phyloP scores from a whole-genome alignment of 768 basidiomycete species.

The Mrakia hoshinonis region DNA sequence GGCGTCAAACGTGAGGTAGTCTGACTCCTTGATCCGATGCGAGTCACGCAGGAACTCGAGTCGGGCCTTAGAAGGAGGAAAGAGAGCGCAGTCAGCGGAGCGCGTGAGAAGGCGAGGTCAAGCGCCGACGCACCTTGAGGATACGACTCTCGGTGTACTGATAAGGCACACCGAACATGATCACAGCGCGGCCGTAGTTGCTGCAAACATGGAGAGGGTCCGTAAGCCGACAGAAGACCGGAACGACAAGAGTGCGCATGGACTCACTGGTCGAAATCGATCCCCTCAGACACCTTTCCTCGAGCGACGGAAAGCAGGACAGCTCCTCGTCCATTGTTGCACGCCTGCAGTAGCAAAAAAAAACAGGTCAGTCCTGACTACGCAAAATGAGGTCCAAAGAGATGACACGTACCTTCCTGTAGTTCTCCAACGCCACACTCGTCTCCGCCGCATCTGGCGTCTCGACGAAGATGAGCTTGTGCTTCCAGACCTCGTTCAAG shows the following conservation, averaged over 20 bases:
- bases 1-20: slow-evolving; percentile 97
- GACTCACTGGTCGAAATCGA: slow-evolving; percentile 85
- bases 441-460: slow-evolving; percentile 99
- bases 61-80: slow-evolving; percentile 50
- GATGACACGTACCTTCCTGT: slow-evolving; percentile 61
- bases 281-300: slow-evolving; percentile 99
- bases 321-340: slow-evolving; percentile 95
- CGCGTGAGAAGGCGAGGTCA: background rate
- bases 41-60: slow-evolving; percentile 96
- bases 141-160: slow-evolving; percentile 98
- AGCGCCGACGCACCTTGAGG: slow-evolving; percentile 51
- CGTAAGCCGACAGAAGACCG: background rate
- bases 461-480: slow-evolving; percentile 98
- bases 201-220: background rate
- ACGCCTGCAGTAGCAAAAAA: slow-evolving; percentile 54
- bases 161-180: slow-evolving; percentile 98
- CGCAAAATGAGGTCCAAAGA: background rate
- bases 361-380: background rate
- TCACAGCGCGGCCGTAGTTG: slow-evolving; percentile 96
- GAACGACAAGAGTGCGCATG: background rate
- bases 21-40: slow-evolving; percentile 94
- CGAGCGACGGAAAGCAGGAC: slow-evolving; percentile 93
- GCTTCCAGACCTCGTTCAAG: slow-evolving; percentile 97
- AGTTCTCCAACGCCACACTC: slow-evolving; percentile 94
- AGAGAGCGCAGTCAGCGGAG: background rate